Evolutionary conservation across 371 early-diverging fungal species (phyloP), one percentile per base, ranked within the genome.

Genomic region (Rhizomucor pusillus): DNA sequence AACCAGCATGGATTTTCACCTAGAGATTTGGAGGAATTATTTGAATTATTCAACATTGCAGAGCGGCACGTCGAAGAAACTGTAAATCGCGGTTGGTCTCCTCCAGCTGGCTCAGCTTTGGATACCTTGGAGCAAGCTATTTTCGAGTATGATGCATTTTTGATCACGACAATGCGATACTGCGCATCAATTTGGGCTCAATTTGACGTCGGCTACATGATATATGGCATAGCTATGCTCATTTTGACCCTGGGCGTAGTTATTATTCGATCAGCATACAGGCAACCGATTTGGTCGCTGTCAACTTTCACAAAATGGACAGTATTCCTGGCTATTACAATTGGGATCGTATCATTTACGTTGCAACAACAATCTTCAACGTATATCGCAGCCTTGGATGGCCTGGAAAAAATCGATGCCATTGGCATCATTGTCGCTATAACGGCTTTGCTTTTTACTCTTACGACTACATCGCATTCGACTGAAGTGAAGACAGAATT

Each of bases 121-220:
- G 29, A 29, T 29, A 29, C 29, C 29, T 29, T 85, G 1, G 67
- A 73, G 41, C 50, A 76, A 5, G 68, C 69, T 1, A 43, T 81
- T 5, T 40, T 70, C 33, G 62, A 57, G 6, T 90, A 91, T 58
- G 76, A 81, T 33, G 62, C 65, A 3, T 94, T 90, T 51, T 66
- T 88, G 46, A 72, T 89, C 1, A 63, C 68, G 12, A 79, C 90
- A 0, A 73, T 96, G 23, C 74, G 80, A 11, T 82, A 84, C 19
- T 87, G 91, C 51, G 84, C 92, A 13, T 70, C 81, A 18, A 83
- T 91, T 41, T 98, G 98, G 97, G 93, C 96, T 5, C 91, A 92
- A 34, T 98, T 98, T 63, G 94, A 96, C 47, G 70, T 85, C 0
- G 73, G 72, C 1, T 69, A 77, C 20, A 91, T 93, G 77, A 48